Percentiles rank a stretch among this genome's conserved stretches.
Conservation (phyloP, 2,329 filamentous ascomycete genomes). For the Sporothrix luriei region DNA sequence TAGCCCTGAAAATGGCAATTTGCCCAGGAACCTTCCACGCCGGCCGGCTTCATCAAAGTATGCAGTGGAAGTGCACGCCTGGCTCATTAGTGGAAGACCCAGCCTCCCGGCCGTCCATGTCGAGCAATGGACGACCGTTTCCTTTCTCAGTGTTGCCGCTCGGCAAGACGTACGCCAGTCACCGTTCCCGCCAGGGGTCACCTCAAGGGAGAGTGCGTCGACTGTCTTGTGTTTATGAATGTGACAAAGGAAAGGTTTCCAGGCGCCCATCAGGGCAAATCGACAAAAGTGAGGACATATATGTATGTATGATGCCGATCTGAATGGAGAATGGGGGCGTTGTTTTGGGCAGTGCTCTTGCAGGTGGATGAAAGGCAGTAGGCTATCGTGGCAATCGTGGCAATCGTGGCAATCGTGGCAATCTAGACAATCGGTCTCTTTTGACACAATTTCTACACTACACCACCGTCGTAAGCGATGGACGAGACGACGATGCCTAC, state of each 20-base stretch:
- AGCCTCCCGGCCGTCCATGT: background rate
- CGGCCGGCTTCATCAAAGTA: background rate
- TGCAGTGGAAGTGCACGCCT: background rate
- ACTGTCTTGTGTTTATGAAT: background rate
- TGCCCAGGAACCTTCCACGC: constrained; percentile 2
- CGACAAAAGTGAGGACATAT: background rate
- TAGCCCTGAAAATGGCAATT: background rate
- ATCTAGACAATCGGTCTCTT: too few relatives aligned
- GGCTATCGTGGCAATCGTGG: too few relatives aligned
- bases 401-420: too few relatives aligned
- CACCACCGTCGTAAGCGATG: constrained; percentile 12
- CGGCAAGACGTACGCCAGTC: background rate
- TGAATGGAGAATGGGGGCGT: constrained; percentile 9
- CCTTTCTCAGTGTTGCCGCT: background rate
- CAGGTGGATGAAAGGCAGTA: background rate
- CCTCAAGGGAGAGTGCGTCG: background rate
- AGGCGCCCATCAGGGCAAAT: background rate
- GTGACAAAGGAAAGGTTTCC: background rate
- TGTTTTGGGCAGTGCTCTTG: constrained; percentile 12
- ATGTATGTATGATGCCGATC: constrained; percentile 9
- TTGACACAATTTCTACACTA: too few relatives aligned
- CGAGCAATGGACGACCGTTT: background rate
- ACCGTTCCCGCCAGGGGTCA: background rate
- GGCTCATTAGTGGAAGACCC: background rate
- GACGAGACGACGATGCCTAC: background rate